Evolutionary conservation across 805 yeast genomes (phyloP), one percentile per base, ranked within the genome.

Genomic region (Kluyveromyces nonfermentans): DNA sequence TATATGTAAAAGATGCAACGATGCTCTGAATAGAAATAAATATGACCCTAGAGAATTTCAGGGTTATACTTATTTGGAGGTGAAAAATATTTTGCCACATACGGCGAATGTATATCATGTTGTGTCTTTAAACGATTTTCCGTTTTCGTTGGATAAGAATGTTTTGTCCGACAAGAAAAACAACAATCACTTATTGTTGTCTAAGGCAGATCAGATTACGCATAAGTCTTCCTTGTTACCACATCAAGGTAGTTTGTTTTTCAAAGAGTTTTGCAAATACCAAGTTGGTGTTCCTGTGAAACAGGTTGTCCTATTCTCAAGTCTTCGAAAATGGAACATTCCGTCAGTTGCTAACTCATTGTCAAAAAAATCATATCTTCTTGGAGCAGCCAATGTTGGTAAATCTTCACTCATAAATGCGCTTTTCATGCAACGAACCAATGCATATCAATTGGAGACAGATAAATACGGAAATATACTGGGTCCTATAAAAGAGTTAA

Each of bases 361-460:
- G 37, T 52, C 49, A 15, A 47, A 50, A 9, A 62, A 64, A 28
- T 58, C 74, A 7, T 79, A 75, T 53, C 59, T 84, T 25, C 63
- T 83, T 17, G 94, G 94, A 1, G 71, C 71, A 46, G 77, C 82
- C 9, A 84, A 84, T 54, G 70, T 75, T 12, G 94, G 94, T 1
- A 84, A 84, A 56, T 77, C 86, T 2, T 70, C 82, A 1, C 50
- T 84, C 32, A 68, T 82, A 1, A 74, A 72, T 50, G 54, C 77
- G 16, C 49, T 82, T 16, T 33, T 38, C 16, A 47, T 74, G 72
- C 51, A 54, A 33, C 46, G 47, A 22, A 56, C 45, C 39, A 12
- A 48, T 12, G 62, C 62, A 2, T 32, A 33, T 21, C 59, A 56
- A 39, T 25, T 51, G 3, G 21, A 33, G 5, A 34, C 39, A 3